A percentile compares a stretch with the other conserved stretches of the same genome.
phyloP scores from a whole-genome alignment of 1,284 basidiomycete species.

The Cryptococcus sp. region DNA sequence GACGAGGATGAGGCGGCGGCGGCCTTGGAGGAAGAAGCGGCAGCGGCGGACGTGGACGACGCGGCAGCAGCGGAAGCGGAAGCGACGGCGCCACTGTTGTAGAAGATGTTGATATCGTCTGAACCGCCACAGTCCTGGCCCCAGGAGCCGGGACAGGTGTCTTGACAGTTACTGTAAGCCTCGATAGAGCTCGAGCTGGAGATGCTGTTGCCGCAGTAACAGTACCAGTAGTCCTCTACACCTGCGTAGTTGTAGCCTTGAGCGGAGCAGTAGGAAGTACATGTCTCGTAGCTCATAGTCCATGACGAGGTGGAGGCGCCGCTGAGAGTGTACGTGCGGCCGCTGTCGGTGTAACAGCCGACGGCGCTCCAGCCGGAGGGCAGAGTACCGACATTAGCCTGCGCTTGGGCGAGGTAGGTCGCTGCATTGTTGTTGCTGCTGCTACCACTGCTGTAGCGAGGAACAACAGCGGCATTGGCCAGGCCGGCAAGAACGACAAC shows the following conservation, averaged over 20 bases:
- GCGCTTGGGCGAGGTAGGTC: not conserved
- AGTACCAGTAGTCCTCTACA: not conserved
- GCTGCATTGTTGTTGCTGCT: too few species aligned
- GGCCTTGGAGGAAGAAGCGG: not conserved
- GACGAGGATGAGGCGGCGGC: not conserved
- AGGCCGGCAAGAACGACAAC: too few species aligned
- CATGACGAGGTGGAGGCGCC: not conserved
- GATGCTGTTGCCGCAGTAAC: not conserved
- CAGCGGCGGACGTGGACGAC: not conserved
- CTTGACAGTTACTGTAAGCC: not conserved
- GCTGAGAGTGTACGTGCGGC: not conserved
- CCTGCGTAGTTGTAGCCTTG: not conserved
- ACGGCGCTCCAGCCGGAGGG: not conserved
- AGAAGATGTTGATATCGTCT: slow-evolving; percentile 1
- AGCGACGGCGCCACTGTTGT: not conserved
- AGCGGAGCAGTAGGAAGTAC: not conserved
- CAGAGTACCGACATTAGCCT: not conserved
- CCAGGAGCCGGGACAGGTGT: not conserved
- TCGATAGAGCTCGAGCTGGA: not conserved
- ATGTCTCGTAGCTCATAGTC: not conserved
- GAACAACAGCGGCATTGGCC: too few species aligned
- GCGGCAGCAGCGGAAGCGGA: not conserved
- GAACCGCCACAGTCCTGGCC: not conserved
- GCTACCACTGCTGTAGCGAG: too few species aligned
- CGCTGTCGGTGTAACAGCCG: not conserved